Percentiles rank a stretch among this genome's conserved stretches.
Evolutionary conservation across 345 rosid genomes (phyloP).

Genomic region (Hypericum perforatum): DNA sequence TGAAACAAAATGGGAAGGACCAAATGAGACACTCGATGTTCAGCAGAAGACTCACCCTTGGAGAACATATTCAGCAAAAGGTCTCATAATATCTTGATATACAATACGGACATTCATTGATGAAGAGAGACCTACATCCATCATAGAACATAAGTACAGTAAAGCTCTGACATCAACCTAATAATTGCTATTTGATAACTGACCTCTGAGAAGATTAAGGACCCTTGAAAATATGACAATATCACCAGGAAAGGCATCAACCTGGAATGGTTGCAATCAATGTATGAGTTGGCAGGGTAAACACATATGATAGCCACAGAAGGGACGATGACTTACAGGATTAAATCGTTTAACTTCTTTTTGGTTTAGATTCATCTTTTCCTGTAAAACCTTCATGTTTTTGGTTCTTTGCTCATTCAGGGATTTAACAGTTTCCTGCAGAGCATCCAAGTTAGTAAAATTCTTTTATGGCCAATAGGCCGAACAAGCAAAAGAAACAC

Average conservation of each 20-base stretch:
- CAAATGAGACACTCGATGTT: constrained; percentile 10
- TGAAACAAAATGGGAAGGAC: constrained; percentile 2
- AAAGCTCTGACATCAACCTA: constrained; percentile 9
- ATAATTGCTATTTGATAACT: constrained; percentile 14
- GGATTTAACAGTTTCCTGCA: constrained; percentile 60
- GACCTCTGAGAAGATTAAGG: constrained; percentile 91
- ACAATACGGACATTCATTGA: constrained; percentile 69
- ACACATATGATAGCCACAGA: not conserved
- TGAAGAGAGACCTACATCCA: constrained; percentile 70
- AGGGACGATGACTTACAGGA: constrained; percentile 44
- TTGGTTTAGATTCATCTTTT: constrained; percentile 68
- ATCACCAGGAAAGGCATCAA: constrained; percentile 99
- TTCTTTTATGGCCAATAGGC: constrained; percentile 11
- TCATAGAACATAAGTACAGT: constrained; percentile 6
- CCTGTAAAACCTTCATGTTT: constrained; percentile 86
- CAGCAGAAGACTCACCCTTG: constrained; percentile 51
- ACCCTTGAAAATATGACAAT: constrained; percentile 89
- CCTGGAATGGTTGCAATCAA: constrained; percentile 31
- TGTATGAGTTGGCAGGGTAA: constrained; percentile 6
- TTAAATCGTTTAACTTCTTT: constrained; percentile 92
- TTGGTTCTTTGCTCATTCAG: constrained; percentile 57
- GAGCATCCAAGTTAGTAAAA: constrained; percentile 13
- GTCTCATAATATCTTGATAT: constrained; percentile 91
- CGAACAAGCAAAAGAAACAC: constrained; percentile 14
- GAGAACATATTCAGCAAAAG: constrained; percentile 89